Conservation (phyloP, 2,329 filamentous ascomycete genomes). For the Exophiala xenobiotica region DNA sequence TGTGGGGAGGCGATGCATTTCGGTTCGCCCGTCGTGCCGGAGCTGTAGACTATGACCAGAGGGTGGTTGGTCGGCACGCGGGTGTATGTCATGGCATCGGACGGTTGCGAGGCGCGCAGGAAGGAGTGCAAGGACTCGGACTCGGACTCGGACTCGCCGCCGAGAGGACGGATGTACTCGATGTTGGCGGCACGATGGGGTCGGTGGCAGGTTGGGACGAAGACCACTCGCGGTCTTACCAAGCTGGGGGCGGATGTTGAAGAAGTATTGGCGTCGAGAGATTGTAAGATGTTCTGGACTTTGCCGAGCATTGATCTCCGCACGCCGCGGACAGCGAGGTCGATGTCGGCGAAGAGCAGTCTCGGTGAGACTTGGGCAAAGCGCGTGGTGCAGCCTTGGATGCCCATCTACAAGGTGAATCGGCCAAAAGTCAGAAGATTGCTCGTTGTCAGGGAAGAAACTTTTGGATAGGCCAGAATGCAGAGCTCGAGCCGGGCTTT, state of each 20-base stretch:
- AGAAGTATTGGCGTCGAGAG: background rate
- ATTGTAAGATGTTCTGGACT: background rate
- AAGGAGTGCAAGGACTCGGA: no score
- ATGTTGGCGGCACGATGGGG: slow-evolving; percentile 22
- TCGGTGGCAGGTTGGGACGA: background rate
- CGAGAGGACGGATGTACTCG: no score
- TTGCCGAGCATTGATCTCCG: background rate
- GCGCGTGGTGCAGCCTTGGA: slow-evolving; percentile 36
- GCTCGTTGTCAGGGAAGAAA: no score
- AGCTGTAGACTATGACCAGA: slow-evolving; percentile 46
- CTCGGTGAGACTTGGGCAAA: slow-evolving; percentile 42
- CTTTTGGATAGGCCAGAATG: no score
- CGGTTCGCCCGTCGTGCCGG: slow-evolving; percentile 46
- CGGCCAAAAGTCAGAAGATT: no score
- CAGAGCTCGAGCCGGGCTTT: no score
- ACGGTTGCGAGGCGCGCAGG: slow-evolving; percentile 32
- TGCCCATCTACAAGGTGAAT: no score
- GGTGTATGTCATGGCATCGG: slow-evolving; percentile 39
- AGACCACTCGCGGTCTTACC: background rate
- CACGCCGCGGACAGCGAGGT: slow-evolving; percentile 25
- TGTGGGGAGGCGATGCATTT: slow-evolving; percentile 49
- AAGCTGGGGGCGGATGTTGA: no score
- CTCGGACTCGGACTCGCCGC: no score
- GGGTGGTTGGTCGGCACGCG: slow-evolving; percentile 44
- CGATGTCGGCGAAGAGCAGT: slow-evolving; percentile 42